Evolutionary conservation across 768 basidiomycete genomes (phyloP), one percentile per base, ranked within the genome.

Genomic region (Kwoniella newhampshirensis): DNA sequence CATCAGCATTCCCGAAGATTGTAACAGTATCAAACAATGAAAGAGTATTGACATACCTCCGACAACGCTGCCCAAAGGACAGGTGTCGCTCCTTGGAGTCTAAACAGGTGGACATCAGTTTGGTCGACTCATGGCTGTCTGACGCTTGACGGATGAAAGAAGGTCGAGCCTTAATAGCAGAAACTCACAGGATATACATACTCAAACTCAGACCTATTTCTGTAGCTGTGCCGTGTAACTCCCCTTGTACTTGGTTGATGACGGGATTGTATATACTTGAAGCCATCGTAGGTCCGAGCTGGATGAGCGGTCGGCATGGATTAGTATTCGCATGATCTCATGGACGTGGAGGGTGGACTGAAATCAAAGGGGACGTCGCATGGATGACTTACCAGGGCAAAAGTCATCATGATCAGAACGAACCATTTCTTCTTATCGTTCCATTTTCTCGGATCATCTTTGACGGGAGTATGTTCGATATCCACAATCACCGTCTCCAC

Each of bases 381-480:
- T n/a, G n/a, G n/a, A n/a, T 18, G 15, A 62, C 71, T 48, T 41
- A 69, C 70, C 26, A 67, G 55, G 15, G 63, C 61, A 35, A 67
- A 46, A 9, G 64, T 68, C 23, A 73, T 60, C 43, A 70, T 51
- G 11, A 45, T 49, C 41, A 73, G 52, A 11, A 62, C 68, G 30
- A 64, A 56, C 36, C 58, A 65, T 62, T 78, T 78, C 61, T 77
- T 78, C 28, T 53, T 43, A 35, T 63, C 43, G 25, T 61, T 64
- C 77, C 77, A 78, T 46, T 74, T 68, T 26, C 77, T 54, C n/a
- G 77, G 77, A 62, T 78, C 77, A 61, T 78, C 68, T n/a, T 76
- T 75, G 9, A 77, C 76, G 25, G 73, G 67, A n/a, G 71, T 68
- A 68, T 78, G 77, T 37, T 78, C 77, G 43, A 78, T 78, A 61